These are phyloP conservation scores for Trametes pubescens DNA, from an alignment of 1,284 basidiomycete genomes.

Conservation along the genomic window DNA sequence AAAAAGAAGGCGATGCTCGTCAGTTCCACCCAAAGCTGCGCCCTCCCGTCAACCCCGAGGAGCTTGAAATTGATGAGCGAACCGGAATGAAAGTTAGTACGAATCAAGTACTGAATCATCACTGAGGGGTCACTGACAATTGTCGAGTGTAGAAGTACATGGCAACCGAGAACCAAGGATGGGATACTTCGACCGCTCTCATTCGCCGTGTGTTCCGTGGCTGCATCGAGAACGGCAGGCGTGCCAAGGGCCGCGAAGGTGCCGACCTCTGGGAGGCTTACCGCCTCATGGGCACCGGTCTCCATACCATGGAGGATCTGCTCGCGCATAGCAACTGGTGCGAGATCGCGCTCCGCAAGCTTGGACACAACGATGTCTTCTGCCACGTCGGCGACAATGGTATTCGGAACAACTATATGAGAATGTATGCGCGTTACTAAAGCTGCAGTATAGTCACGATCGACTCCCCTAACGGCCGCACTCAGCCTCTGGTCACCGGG, in stretches of 20 bases:
- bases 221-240: constrained; percentile 70
- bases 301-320: constrained; percentile 81
- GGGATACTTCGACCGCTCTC: constrained; percentile 84
- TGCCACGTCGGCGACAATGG: constrained; percentile 86
- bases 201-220: constrained; percentile 72
- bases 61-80: constrained; percentile 82
- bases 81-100: constrained; percentile 82
- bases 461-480: constrained; percentile 75
- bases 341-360: constrained; percentile 74
- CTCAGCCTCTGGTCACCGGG: constrained; percentile 84
- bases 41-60: constrained; percentile 74
- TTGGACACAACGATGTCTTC: constrained; percentile 82
- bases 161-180: constrained; percentile 68
- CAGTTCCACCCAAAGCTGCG: constrained; percentile 74
- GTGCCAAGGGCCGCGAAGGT: constrained; percentile 61
- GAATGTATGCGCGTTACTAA: neutral
- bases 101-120: neutral
- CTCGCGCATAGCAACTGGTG: constrained; percentile 87
- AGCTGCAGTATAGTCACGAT: constrained; percentile 54
- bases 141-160: constrained; percentile 56
- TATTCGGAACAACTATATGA: constrained; percentile 32
- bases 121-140: neutral
- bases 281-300: constrained; percentile 72
- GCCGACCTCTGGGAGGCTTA: constrained; percentile 77
- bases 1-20: constrained; percentile 77